Base-by-base conservation (phyloP, 2,329 filamentous ascomycete genomes). In the Geosmithia morbida region DNA sequence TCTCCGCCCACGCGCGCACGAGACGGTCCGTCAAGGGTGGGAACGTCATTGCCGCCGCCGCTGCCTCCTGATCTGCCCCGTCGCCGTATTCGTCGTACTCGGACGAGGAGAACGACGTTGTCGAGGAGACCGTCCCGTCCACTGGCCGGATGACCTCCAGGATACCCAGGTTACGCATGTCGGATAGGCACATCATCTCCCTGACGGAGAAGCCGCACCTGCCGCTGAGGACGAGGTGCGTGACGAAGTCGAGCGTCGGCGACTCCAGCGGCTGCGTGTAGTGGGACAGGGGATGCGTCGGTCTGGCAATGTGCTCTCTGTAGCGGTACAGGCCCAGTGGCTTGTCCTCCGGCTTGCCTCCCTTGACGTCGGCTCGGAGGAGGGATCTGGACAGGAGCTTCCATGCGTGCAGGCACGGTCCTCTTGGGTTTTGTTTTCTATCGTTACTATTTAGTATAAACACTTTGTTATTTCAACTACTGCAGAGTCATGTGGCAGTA, bases 141-240 rank as follows among this genome's bases (percentile, higher is more conserved):
- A n/a, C n/a, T n/a, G n/a, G 64, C 49, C 70, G 62, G 14, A 71
- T 59, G 19, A 75, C 60, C 54, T 74, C 69, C 13, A 75, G 61
- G 2, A 69, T 61, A 8, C 65, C 70, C 4, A 75, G 63, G 46
- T 74, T 75, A 26, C 59, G 63, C 51, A 74, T 59, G 3, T 62
- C 54, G 0, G 67, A 53, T 30, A 75, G 56, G 17, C 54, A 55
- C 2, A 72, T 50, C 26, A 74, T 53, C 45, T 74, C 68, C 18
- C 59, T 55, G 1, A 61, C 59, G 5, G 48, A 53, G 43, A 69
- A 66, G 2, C 51, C 47, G 33, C 60, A 65, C 11, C 58, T 57
- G 4, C 62, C 61, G 20, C 62, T 63, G 46, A 71, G 61, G 48
- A 61, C 61, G 1, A 71, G 54, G 43, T 68, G 64, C 0, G 66